Percentiles rank a stretch among this genome's conserved stretches.
phyloP scores from a whole-genome alignment of 495 filamentous ascomycete genomes.

The Penicillium chermesinum region DNA sequence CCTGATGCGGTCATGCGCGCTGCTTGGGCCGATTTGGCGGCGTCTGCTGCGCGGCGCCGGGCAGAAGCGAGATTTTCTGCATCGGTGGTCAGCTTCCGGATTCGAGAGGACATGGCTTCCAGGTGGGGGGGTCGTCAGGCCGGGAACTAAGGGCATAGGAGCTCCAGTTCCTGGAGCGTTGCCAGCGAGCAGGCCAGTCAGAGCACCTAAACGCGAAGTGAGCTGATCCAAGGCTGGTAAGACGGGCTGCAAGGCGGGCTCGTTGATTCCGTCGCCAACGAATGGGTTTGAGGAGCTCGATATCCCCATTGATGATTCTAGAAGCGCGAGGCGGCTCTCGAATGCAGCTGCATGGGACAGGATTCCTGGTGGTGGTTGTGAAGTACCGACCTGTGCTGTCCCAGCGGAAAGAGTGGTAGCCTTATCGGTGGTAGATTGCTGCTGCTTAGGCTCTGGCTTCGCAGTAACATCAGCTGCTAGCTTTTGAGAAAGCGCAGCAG shows the following conservation, averaged over 20 bases:
- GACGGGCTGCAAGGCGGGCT: conserved; percentile 69
- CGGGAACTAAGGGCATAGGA: conserved; percentile 16
- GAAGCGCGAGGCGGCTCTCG: conserved; percentile 66
- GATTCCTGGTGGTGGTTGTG: conserved; percentile 49
- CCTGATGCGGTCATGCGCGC: conserved; percentile 48
- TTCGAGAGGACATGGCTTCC: conserved; percentile 66
- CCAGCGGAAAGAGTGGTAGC: conserved; percentile 1
- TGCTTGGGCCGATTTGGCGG: conserved; percentile 62
- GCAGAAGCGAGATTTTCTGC: conserved; percentile 72
- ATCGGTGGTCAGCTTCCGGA: conserved; percentile 71
- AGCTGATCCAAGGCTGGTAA: conserved; percentile 69
- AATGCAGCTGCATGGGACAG: conserved; percentile 83
- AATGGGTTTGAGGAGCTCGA: conserved; percentile 62
- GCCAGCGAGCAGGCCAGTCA: conserved; percentile 41
- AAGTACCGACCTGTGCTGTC: no score
- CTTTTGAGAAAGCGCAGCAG: conserved; percentile 32
- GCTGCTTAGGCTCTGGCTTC: conserved; percentile 4
- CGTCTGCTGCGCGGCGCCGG: conserved; percentile 61
- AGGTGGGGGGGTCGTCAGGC: conserved; percentile 46
- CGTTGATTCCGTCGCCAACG: conserved; percentile 49
- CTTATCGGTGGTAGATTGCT: conserved; percentile 4
- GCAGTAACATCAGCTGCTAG: conserved; percentile 16
- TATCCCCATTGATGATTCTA: conserved; percentile 81
- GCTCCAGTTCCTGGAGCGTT: conserved; percentile 29
- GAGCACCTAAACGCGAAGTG: conserved; percentile 38